Conservation (phyloP, 148 eudicot genomes). For the Pharnaceum exiguum region DNA sequence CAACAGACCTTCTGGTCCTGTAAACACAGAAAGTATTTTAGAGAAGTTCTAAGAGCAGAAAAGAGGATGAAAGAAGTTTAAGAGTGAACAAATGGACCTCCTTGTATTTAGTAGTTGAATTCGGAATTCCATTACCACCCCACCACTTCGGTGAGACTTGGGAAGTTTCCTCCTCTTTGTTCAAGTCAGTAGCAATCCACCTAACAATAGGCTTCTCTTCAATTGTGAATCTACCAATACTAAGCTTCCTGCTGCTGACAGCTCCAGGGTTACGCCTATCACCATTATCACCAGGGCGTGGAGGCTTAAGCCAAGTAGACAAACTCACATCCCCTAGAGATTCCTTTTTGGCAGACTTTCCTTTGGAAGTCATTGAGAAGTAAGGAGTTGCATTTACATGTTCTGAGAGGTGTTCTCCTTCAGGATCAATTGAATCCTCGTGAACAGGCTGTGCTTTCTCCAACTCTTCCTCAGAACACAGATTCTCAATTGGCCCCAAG, state of each 20-base stretch:
- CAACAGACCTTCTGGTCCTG: slow-evolving; percentile 95
- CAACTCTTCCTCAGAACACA: slow-evolving; percentile 27
- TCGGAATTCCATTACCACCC: slow-evolving; percentile 98
- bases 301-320: slow-evolving; percentile 61
- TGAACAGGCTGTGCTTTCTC: slow-evolving; percentile 23
- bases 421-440: slow-evolving; percentile 12
- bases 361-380: slow-evolving; percentile 14
- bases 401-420: slow-evolving; percentile 16
- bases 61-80: neutral
- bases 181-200: slow-evolving; percentile 79
- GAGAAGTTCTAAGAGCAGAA: neutral
- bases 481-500: slow-evolving; percentile 41
- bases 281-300: slow-evolving; percentile 19
- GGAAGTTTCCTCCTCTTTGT: slow-evolving; percentile 42
- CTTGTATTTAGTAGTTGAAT: slow-evolving; percentile 89
- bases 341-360: slow-evolving; percentile 28
- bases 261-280: slow-evolving; percentile 10
- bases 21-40: slow-evolving; percentile 3
- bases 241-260: slow-evolving; percentile 25
- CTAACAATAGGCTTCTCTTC: slow-evolving; percentile 79
- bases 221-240: slow-evolving; percentile 31
- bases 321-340: slow-evolving; percentile 42
- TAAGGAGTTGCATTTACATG: slow-evolving; percentile 21
- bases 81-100: slow-evolving; percentile 48
- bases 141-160: slow-evolving; percentile 53